Base-by-base conservation (phyloP, 208 protist species). In the Plasmodiophora brassicae region DNA sequence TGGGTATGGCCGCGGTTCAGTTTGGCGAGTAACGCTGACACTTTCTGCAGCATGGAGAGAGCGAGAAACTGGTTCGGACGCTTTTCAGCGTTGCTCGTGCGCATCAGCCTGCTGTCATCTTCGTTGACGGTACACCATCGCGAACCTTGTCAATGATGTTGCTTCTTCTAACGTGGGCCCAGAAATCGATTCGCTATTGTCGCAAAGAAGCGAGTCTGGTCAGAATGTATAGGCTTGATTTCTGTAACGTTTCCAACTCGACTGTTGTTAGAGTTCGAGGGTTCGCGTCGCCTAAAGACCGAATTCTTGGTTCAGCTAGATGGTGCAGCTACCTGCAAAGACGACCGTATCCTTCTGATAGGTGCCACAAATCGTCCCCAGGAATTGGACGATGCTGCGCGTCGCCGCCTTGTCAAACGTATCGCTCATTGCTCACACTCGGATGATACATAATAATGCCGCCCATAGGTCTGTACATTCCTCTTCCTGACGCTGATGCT, bases 241-340 rank as follows among this genome's bases (percentile, higher is more conserved):
- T 25, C 14, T 28, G 25, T 25, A 57, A 57, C 20, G 65, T 78
- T 36, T 78, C 65, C 20, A 14, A 32, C 5, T 5, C 32, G 5
- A 44, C 14, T 32, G 65, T 32, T 57, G 50, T 78, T 5, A 78
- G 65, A 78, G 41, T 78, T 78, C 41, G 65, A 78, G n/a, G 65
- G 65, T 14, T 78, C 65, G n/a, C 65, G 65, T 32, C 65, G 65
- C 5, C n/a, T 98, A 44, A 98, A 98, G 91, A 98, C 95, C 0
- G 97, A 98, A 84, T 95, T 98, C 85, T 92, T 98, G 36, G 88
- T 97, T 36, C 95, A 98, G 90, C 92, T 97, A 50, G 94, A 97
- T 85, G 96, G 95, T 36, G 89, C 90, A 43, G 88, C 45, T 1
- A 90, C 89, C 22, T 86, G 32, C 0, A 45, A 44, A 32, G 84